Base-by-base conservation (phyloP, 2,329 filamentous ascomycete species). In the Colletotrichum theobromicola region DNA sequence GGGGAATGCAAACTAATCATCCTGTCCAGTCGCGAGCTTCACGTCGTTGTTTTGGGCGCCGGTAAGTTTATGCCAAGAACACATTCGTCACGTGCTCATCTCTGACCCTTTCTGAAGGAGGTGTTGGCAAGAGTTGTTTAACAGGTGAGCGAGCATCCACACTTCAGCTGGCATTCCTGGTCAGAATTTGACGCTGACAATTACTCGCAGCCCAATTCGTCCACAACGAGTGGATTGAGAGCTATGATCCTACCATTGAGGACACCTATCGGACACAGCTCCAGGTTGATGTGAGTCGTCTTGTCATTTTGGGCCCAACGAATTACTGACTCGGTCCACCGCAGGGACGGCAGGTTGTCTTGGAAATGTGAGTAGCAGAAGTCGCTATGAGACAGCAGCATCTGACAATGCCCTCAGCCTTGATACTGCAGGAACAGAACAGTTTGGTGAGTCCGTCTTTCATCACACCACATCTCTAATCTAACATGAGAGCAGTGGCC, bases 211-310 rank as follows among this genome's bases (percentile, higher is more conserved):
- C 95, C 80, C 95, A 98, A 88, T 98, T 97, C 81, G 95, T 98
- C 67, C 95, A 97, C 84, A 96, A 97, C 86, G 94, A 97, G 79
- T 97, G 95, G 94, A 96, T 98, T 82, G 95, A 98, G 84, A 94
- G 92, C 83, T 95, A 95, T 84, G 93, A 95, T 82, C 93, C 93
- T 18, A 95, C 93, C 21, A 95, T 95, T 79, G 93, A 95, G 82
- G 93, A 95, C 83, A 94, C 93, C 34, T 95, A 95, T 82, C 89
- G 93, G 76, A 94, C 93, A 76, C 92, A 94, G 78, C 88, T 94
- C 58, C 89, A 95, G 79, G 94, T 98, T 76, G 95, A 98, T 89
- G 95, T 97, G 87, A 88, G 94, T 90, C 68, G 35, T 57, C 28
- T 32, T 16, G 28, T 26, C 18, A 13, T 57, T 34, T 66, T 16